phyloP scores from a whole-genome alignment of 2,329 filamentous ascomycete species.

The Helminthosporium solani region DNA sequence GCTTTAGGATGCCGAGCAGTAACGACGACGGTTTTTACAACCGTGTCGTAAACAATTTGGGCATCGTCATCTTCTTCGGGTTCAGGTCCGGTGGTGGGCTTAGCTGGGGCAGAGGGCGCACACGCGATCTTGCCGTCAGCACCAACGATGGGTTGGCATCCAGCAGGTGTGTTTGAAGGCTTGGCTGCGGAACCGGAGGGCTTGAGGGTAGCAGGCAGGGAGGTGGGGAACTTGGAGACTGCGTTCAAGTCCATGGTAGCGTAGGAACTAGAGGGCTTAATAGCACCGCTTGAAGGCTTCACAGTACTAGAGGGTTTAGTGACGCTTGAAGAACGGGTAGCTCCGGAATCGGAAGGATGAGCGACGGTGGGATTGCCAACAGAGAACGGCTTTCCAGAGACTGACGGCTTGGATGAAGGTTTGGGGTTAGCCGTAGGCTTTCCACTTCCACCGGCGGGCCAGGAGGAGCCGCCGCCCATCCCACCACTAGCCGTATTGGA shows the following conservation, averaged over 20 bases:
- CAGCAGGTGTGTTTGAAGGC: neutral
- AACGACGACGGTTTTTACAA: neutral
- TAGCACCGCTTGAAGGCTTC: too few relatives aligned
- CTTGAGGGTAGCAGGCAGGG: too few relatives aligned
- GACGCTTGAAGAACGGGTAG: too few relatives aligned
- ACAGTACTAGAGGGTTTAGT: too few relatives aligned
- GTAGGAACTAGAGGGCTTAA: too few relatives aligned
- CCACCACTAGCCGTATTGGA: neutral
- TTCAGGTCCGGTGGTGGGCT: neutral
- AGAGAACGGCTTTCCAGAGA: neutral
- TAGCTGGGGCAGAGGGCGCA: neutral
- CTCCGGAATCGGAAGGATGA: too few relatives aligned
- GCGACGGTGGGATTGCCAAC: too few relatives aligned
- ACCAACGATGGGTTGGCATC: conserved; percentile 1
- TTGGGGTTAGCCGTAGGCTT: neutral
- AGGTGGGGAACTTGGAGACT: too few relatives aligned
- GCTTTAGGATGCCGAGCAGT: neutral
- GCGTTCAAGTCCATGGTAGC: too few relatives aligned
- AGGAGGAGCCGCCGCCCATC: neutral
- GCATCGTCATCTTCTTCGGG: neutral
- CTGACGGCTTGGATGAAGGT: neutral
- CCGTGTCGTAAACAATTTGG: conserved; percentile 1
- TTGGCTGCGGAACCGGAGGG: too few relatives aligned
- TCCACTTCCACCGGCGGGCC: neutral
- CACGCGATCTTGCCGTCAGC: neutral